These are phyloP conservation scores for Globisporangium viniferum DNA, from an alignment of 352 stramenopile genomes.

Conservation along the genomic window DNA sequence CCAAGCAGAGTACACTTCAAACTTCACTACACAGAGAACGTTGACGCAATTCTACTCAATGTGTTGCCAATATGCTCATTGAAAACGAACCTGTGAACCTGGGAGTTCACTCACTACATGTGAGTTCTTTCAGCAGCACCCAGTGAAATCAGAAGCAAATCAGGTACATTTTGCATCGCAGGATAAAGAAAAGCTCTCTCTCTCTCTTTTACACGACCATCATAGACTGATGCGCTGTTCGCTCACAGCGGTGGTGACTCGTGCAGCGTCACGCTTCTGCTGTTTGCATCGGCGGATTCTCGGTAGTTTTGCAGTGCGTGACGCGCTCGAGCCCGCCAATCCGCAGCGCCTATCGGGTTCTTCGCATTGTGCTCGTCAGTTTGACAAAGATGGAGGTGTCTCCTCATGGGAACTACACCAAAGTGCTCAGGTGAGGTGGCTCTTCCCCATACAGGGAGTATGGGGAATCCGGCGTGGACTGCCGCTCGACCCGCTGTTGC, in stretches of 20 bases:
- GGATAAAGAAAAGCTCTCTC: neutral
- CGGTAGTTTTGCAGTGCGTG: neutral
- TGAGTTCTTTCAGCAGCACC: too few relatives aligned
- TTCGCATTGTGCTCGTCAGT: neutral
- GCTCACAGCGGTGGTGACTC: neutral
- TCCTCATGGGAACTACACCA: neutral
- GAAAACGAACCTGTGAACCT: too few relatives aligned
- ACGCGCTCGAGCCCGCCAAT: neutral
- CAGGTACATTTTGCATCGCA: neutral
- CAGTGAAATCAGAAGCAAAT: neutral
- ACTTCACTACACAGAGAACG: too few relatives aligned
- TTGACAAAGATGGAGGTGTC: neutral
- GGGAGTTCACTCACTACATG: too few relatives aligned
- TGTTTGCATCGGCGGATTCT: neutral
- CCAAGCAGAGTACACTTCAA: too few relatives aligned
- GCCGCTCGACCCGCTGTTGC: neutral
- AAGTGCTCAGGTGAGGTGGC: neutral
- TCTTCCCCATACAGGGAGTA: too few relatives aligned
- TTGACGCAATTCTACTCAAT: too few relatives aligned
- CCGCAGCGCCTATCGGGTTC: neutral
- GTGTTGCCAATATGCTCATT: too few relatives aligned
- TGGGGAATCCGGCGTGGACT: neutral
- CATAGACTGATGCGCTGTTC: neutral
- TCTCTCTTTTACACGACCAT: neutral
- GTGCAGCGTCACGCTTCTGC: neutral